phyloP scores from a whole-genome alignment of 768 basidiomycete genomes.

The Rhodocollybia butyracea region DNA sequence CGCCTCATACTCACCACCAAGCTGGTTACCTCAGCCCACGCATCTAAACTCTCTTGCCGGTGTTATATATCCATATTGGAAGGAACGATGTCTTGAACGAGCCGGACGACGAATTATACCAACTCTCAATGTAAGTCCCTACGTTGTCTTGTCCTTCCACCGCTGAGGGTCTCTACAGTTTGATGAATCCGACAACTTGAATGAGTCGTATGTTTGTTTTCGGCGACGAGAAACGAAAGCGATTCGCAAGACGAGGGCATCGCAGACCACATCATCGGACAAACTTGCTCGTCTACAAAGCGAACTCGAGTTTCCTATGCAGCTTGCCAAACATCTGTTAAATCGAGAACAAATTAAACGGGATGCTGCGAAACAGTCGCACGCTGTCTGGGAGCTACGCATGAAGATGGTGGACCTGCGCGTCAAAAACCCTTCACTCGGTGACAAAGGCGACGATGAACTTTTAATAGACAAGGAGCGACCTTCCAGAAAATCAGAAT shows the following conservation, averaged over 20 bases:
- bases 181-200: constrained; percentile 86
- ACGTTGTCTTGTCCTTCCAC: background rate
- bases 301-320: constrained; percentile 70
- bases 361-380: constrained; percentile 53
- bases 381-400: constrained; percentile 76
- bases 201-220: constrained; percentile 97
- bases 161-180: constrained; percentile 39
- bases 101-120: constrained; percentile 87
- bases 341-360: constrained; percentile 76
- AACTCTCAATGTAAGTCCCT: constrained; percentile 68
- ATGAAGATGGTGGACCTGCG: constrained; percentile 76
- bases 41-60: constrained; percentile 68
- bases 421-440: constrained; percentile 61
- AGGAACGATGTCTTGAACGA: constrained; percentile 74
- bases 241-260: constrained; percentile 89
- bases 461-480: constrained; percentile 70
- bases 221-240: constrained; percentile 92
- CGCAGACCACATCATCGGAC: constrained; percentile 86
- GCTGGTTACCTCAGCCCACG: constrained; percentile 62
- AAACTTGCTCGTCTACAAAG: constrained; percentile 77
- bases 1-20: constrained; percentile 63
- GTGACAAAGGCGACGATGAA: constrained; percentile 68
- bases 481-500: constrained; percentile 55
- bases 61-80: constrained; percentile 86
- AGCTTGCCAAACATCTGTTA: constrained; percentile 67